Evolutionary conservation across 192 early-diverging fungal species (phyloP).

Genomic region (Podila horticola): DNA sequence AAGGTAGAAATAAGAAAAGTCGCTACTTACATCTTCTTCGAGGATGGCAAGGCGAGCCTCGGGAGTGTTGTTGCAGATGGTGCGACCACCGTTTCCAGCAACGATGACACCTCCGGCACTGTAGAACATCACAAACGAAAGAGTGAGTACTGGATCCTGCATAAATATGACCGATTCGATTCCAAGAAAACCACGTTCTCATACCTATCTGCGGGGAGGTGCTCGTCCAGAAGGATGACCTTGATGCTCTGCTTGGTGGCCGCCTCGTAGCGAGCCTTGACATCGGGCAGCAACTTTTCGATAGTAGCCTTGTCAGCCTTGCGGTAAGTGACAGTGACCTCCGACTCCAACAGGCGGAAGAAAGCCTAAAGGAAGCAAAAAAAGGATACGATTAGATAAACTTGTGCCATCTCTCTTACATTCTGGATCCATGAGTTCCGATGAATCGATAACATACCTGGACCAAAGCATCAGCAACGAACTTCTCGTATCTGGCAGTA

Average conservation of each 20-base stretch:
- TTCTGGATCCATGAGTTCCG: too few species aligned
- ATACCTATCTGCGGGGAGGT: slow-evolving; percentile 76
- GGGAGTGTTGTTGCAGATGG: slow-evolving; percentile 90
- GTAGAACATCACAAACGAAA: slow-evolving; percentile 3
- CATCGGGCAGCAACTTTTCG: slow-evolving; percentile 62
- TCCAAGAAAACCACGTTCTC: not conserved
- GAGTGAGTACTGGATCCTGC: too few species aligned
- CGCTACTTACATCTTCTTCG: slow-evolving; percentile 72
- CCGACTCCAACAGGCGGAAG: slow-evolving; percentile 86
- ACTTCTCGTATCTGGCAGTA: slow-evolving; percentile 65
- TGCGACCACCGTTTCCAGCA: slow-evolving; percentile 77
- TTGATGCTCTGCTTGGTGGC: slow-evolving; percentile 58
- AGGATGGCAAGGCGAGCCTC: slow-evolving; percentile 89
- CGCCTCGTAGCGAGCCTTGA: slow-evolving; percentile 65
- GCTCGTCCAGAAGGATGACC: slow-evolving; percentile 64
- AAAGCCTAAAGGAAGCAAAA: slow-evolving; percentile 60
- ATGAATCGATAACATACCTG: slow-evolving; percentile 61
- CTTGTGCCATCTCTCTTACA: too few species aligned
- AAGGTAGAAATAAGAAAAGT: slow-evolving; percentile 2
- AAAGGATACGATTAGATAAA: not conserved
- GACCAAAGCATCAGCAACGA: slow-evolving; percentile 78
- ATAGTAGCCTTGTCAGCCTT: slow-evolving; percentile 75
- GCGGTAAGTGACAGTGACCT: slow-evolving; percentile 77
- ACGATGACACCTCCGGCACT: slow-evolving; percentile 93
- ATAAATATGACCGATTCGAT: not conserved